These are phyloP conservation scores for Mycena sp. DNA, from an alignment of 1,284 basidiomycete species.

Conservation along the genomic window DNA sequence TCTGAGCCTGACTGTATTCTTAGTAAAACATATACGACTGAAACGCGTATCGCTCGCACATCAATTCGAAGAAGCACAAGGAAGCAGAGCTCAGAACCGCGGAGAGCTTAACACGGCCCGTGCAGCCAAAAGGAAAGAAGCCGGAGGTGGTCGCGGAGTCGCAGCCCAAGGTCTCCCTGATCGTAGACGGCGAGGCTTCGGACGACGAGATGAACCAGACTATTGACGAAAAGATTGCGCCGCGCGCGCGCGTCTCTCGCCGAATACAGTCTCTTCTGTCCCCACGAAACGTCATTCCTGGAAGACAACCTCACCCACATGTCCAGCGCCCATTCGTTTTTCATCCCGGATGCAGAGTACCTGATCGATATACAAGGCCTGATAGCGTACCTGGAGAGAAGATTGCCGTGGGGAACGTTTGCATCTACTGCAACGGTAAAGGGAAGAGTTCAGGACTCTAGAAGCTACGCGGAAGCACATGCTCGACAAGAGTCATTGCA, in stretches of 20 bases:
- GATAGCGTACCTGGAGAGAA: conserved; percentile 93
- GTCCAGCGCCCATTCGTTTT: conserved; percentile 91
- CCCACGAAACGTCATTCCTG: conserved; percentile 60
- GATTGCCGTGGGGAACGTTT: conserved; percentile 92
- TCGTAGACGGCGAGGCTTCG: conserved; percentile 52
- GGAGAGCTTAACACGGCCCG: too few relatives aligned
- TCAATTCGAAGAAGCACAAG: conserved; percentile 91
- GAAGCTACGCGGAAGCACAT: conserved; percentile 94
- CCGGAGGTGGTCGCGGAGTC: too few relatives aligned
- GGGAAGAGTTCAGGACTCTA: conserved; percentile 83
- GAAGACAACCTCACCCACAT: conserved; percentile 88
- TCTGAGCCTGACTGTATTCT: conserved; percentile 9
- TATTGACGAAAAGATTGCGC: conserved; percentile 82
- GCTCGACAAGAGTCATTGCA: conserved; percentile 95
- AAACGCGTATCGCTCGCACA: conserved; percentile 92
- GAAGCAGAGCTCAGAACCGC: conserved; percentile 72
- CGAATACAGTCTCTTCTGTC: conserved; percentile 90
- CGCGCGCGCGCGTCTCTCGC: conserved; percentile 70
- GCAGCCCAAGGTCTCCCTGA: conserved; percentile 21
- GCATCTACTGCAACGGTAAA: conserved; percentile 88
- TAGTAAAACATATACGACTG: conserved; percentile 91
- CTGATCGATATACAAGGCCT: conserved; percentile 88
- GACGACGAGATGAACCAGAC: conserved; percentile 65
- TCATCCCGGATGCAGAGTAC: conserved; percentile 94
- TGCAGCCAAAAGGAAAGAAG: too few relatives aligned